Conservation (phyloP, 176 grass and related monocot genomes). For the Saccharum spontaneum region DNA sequence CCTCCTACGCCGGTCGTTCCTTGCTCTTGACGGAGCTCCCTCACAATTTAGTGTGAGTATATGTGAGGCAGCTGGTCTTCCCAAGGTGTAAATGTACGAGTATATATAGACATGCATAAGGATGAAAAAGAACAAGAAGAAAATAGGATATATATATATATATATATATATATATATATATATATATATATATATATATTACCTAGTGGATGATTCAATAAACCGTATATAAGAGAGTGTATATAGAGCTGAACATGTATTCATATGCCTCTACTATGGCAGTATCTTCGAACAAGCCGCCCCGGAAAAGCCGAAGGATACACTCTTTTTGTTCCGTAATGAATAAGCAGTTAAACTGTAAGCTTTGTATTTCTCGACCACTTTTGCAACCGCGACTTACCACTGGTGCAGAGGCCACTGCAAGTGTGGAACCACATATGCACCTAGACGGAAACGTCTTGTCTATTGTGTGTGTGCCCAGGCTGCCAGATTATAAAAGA, state of each 20-base stretch:
- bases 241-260: neutral
- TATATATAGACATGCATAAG: neutral
- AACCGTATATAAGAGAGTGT: neutral
- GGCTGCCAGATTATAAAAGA: neutral
- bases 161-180: neutral
- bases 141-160: neutral
- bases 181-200: neutral
- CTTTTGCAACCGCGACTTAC: neutral
- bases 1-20: no score
- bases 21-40: neutral
- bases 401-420: neutral
- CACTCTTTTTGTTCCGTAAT: neutral
- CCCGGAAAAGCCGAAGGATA: constrained; percentile 5
- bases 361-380: constrained; percentile 13
- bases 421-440: no score
- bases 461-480: neutral
- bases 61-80: neutral
- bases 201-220: neutral
- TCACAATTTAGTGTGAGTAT: neutral
- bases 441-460: neutral
- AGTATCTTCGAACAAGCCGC: constrained; percentile 14
- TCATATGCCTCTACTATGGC: neutral
- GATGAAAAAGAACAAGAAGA: neutral
- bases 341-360: neutral
- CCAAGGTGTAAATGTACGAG: neutral